Conservation (phyloP, 1,284 basidiomycete genomes). For the Volvariella volvacea region DNA sequence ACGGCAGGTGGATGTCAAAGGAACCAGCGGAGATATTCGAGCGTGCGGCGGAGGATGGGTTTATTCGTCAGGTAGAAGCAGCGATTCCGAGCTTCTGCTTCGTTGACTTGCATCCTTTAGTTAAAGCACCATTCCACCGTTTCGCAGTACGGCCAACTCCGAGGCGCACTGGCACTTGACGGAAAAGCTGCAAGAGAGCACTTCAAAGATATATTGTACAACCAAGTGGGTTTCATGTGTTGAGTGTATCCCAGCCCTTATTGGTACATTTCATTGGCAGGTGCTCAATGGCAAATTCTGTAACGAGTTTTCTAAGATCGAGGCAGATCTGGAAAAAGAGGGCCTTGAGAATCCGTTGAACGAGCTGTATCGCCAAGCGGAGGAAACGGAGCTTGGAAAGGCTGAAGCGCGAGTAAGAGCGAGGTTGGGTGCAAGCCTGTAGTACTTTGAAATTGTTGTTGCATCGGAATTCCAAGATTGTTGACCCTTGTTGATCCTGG, state of each 20-base stretch:
- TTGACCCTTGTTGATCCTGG: too few relatives aligned
- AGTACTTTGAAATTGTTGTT: slow-evolving; percentile 9
- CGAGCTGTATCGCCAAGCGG: slow-evolving; percentile 42
- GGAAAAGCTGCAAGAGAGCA: slow-evolving; percentile 40
- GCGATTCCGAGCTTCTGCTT: slow-evolving; percentile 4
- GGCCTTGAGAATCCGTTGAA: slow-evolving; percentile 51
- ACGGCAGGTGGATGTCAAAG: slow-evolving; percentile 62
- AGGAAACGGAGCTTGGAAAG: slow-evolving; percentile 46
- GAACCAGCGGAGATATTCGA: slow-evolving; percentile 69
- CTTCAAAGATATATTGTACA: slow-evolving; percentile 53
- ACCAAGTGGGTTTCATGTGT: slow-evolving; percentile 32
- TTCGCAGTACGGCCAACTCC: slow-evolving; percentile 59
- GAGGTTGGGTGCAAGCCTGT: slow-evolving; percentile 37
- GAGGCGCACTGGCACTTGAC: slow-evolving; percentile 49
- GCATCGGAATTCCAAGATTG: background rate
- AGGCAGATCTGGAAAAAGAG: slow-evolving; percentile 53
- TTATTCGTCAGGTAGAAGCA: slow-evolving; percentile 41
- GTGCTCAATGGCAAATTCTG: slow-evolving; percentile 57
- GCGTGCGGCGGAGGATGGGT: slow-evolving; percentile 59
- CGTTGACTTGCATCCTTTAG: slow-evolving; percentile 19
- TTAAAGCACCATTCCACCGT: slow-evolving; percentile 57
- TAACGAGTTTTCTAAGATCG: slow-evolving; percentile 47
- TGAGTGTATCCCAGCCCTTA: background rate
- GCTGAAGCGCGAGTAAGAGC: slow-evolving; percentile 54
- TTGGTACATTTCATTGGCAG: slow-evolving; percentile 19